Percentiles rank a stretch among this genome's conserved stretches.
These are phyloP conservation scores for Yamagishiella unicocca DNA, from an alignment of 139 green algal species.

Conservation along the genomic window DNA sequence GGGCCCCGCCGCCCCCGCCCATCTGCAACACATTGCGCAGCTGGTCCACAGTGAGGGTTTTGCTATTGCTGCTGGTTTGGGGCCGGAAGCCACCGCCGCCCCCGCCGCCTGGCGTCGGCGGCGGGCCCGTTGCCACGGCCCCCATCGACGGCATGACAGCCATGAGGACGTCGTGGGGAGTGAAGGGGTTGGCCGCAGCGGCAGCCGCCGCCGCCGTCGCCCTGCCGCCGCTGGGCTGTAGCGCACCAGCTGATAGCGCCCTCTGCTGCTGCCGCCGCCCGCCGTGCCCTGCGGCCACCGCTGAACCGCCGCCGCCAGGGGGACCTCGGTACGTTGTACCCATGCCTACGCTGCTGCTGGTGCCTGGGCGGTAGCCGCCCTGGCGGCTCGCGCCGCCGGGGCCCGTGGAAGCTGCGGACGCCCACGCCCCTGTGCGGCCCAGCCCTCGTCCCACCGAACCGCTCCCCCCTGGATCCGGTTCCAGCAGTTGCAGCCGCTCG, in stretches of 20 bases:
- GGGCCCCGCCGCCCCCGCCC: background rate
- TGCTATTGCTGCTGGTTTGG: background rate
- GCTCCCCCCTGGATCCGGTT: background rate
- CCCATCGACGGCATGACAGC: background rate
- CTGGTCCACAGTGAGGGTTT: constrained; percentile 11
- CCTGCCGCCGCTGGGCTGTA: background rate
- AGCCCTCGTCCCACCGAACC: no score
- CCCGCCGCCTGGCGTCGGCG: background rate
- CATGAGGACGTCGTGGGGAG: background rate
- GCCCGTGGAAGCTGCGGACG: no score
- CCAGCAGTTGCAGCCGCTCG: constrained; percentile 42
- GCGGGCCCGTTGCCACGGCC: background rate
- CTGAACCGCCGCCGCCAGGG: no score
- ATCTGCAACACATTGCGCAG: background rate
- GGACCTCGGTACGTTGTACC: no score
- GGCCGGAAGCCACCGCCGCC: background rate
- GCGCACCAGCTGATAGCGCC: background rate
- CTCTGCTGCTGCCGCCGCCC: constrained; percentile 7
- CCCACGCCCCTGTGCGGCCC: no score
- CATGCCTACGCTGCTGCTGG: background rate
- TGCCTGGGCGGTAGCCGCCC: background rate
- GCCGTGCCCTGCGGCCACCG: no score
- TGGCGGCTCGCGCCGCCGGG: background rate
- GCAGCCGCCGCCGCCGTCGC: background rate
- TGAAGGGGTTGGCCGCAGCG: constrained; percentile 24